phyloP scores from a whole-genome alignment of 352 stramenopile genomes.

The Globisporangium recalcitrans region DNA sequence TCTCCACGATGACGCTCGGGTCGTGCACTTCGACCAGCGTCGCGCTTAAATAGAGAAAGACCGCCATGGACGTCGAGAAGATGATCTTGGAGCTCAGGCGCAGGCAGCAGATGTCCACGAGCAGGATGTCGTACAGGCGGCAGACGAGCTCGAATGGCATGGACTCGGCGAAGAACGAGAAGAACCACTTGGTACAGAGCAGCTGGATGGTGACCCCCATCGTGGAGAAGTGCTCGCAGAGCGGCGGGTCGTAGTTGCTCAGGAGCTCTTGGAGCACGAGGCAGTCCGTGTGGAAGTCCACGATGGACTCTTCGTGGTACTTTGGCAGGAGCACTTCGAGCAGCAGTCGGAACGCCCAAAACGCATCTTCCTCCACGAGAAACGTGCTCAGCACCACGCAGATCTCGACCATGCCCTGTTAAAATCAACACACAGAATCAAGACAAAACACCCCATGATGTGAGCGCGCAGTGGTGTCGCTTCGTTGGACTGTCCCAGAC shows the following conservation, averaged over 20 bases:
- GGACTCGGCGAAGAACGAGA: conserved; percentile 79
- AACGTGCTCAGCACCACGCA: conserved; percentile 74
- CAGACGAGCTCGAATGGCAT: conserved; percentile 80
- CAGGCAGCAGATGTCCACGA: conserved; percentile 60
- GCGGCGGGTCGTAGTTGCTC: conserved; percentile 34
- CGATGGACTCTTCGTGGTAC: conserved; percentile 75
- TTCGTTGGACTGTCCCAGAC: neutral
- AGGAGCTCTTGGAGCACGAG: conserved; percentile 76
- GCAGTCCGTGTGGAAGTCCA: conserved; percentile 80
- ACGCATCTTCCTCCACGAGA: conserved; percentile 71
- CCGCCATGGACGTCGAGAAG: conserved; percentile 64
- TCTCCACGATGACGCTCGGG: conserved; percentile 66
- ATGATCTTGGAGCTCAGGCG: conserved; percentile 60
- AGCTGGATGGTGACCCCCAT: conserved; percentile 70
- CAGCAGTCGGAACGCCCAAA: conserved; percentile 70
- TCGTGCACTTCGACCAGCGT: conserved; percentile 68
- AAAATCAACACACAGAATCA: neutral
- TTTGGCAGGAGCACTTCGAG: conserved; percentile 71
- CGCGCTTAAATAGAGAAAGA: conserved; percentile 72
- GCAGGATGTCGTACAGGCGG: conserved; percentile 68
- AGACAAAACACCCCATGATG: neutral
- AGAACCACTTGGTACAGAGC: conserved; percentile 83
- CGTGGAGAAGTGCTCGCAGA: conserved; percentile 52
- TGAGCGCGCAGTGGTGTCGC: neutral
- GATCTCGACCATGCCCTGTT: conserved; percentile 73